A percentile compares a stretch with the other conserved stretches of the same genome.
Evolutionary conservation across 2,329 filamentous ascomycete genomes (phyloP).

Genomic region (Penicillium crustosum): DNA sequence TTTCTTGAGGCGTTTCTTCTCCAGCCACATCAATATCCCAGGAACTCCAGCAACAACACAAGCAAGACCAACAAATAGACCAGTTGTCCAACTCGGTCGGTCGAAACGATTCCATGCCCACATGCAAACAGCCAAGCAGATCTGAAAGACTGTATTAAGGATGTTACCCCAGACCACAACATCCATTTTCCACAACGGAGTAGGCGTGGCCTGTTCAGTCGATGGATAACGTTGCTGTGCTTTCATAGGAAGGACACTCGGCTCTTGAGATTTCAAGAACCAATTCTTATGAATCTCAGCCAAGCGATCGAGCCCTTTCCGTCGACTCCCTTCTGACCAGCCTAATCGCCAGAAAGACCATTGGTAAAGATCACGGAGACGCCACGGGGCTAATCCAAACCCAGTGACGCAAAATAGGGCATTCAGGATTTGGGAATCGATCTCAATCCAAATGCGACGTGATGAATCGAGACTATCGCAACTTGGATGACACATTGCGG

Average conservation of each 20-base stretch:
- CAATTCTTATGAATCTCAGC: slow-evolving; percentile 46
- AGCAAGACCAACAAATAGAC: slow-evolving; percentile 72
- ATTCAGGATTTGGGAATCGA: slow-evolving; percentile 79
- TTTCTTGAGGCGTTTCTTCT: not conserved
- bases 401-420: slow-evolving; percentile 83
- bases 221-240: not conserved
- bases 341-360: slow-evolving; percentile 63
- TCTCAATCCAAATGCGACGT: slow-evolving; percentile 81
- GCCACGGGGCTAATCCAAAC: slow-evolving; percentile 81
- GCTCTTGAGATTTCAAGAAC: not conserved
- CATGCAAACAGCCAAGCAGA: slow-evolving; percentile 74
- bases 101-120: slow-evolving; percentile 73
- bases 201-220: slow-evolving; percentile 57
- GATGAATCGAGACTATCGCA: slow-evolving; percentile 74
- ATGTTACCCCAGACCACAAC: slow-evolving; percentile 77
- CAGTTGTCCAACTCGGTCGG: slow-evolving; percentile 77
- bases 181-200: slow-evolving; percentile 72
- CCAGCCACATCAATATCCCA: slow-evolving; percentile 1
- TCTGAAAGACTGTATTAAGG: slow-evolving; percentile 76
- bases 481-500: slow-evolving; percentile 53
- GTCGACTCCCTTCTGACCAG: slow-evolving; percentile 41
- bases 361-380: slow-evolving; percentile 76
- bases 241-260: not conserved
- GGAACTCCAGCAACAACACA: slow-evolving; percentile 56
- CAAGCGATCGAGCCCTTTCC: not conserved